Percentiles rank a stretch among this genome's conserved stretches.
Conservation (phyloP, 1,139 yeast genomes). For the Geotrichum europaeum region DNA sequence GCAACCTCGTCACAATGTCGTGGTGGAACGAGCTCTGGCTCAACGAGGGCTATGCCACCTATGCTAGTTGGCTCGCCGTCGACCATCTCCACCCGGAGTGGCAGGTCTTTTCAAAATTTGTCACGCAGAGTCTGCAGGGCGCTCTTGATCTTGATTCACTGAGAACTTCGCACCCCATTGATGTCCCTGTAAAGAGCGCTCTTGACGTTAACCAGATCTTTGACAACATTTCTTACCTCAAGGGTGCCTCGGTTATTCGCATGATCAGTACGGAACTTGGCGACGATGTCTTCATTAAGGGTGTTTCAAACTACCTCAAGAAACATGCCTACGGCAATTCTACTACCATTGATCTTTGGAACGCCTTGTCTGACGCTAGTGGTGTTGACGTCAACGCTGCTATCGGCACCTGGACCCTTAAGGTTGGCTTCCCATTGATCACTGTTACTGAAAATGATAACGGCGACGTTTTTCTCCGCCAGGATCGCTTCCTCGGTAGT, state of each 20-base stretch:
- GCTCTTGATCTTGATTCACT: conserved; percentile 63
- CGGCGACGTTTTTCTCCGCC: conserved; percentile 40
- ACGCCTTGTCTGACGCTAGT: conserved; percentile 49
- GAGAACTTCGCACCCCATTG: conserved; percentile 72
- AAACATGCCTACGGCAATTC: conserved; percentile 53
- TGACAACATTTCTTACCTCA: conserved; percentile 69
- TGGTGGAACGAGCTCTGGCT: conserved; percentile 87
- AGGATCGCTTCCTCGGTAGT: conserved; percentile 68
- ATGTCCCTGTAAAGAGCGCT: conserved; percentile 67
- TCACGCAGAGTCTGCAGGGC: conserved; percentile 55
- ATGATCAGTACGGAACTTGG: conserved; percentile 70
- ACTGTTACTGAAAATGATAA: conserved; percentile 38
- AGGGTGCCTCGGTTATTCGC: conserved; percentile 69
- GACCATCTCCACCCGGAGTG: conserved; percentile 64
- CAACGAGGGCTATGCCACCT: conserved; percentile 79
- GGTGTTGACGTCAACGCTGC: conserved; percentile 49
- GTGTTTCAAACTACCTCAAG: conserved; percentile 63
- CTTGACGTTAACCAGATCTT: conserved; percentile 73
- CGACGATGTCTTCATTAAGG: conserved; percentile 57
- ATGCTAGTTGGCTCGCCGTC: conserved; percentile 68
- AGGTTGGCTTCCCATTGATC: conserved; percentile 60
- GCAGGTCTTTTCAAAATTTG: conserved; percentile 62
- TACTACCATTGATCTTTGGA: conserved; percentile 55
- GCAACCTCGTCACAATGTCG: conserved; percentile 75
- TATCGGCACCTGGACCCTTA: conserved; percentile 58